Evolutionary conservation across 2,329 filamentous ascomycete genomes (phyloP), one percentile per base, ranked within the genome.

Genomic region (Colletotrichum tamarilloi): DNA sequence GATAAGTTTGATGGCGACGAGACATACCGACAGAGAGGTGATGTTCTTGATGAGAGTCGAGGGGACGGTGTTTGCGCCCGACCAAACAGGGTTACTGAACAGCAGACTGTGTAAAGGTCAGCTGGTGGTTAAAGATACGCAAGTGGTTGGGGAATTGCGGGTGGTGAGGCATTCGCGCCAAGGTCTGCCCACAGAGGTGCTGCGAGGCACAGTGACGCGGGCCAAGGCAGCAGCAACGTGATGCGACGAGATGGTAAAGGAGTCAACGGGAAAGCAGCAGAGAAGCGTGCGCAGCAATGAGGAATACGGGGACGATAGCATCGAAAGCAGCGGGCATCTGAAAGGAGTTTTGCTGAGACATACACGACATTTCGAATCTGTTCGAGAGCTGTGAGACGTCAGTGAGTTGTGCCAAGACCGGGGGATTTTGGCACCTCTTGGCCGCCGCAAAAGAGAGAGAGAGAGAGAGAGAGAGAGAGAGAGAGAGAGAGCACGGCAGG

Each of bases 21-120:
- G 55, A 85, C 88, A 76, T 81, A 90, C 89, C 77, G 88, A 87
- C 70, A 88, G 79, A 57, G 87, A 86, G 32, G 88, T 90, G 74
- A 91, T 85, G 77, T 91, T 91, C 74, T 84, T 83, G 75, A 90
- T 85, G 74, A 90, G 84, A 68, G 87, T 89, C 75, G 85, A 88
- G 53, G 88, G 85, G 67, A 87, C 81, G 26, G 85, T 86, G 74
- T 83, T 83, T 67, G 84, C 84, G 76, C 87, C 86, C 66, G 82
- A 83, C 85, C 87, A 90, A 68, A 85, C 85, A 35, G 89, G 89
- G 80, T 90, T 90, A 82, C 87, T 91, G 80, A 91, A 89, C 74
- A 91, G 84, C 80, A 90, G 86, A 82, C 89, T 90, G 76, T 19
- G 24, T 55, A 14, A 14, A 55, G 8, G 59, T 64, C 38, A 62